Evolutionary conservation across 352 stramenopile genomes (phyloP), one percentile per base, ranked within the genome.

Genomic region (Phytophthora syringae): DNA sequence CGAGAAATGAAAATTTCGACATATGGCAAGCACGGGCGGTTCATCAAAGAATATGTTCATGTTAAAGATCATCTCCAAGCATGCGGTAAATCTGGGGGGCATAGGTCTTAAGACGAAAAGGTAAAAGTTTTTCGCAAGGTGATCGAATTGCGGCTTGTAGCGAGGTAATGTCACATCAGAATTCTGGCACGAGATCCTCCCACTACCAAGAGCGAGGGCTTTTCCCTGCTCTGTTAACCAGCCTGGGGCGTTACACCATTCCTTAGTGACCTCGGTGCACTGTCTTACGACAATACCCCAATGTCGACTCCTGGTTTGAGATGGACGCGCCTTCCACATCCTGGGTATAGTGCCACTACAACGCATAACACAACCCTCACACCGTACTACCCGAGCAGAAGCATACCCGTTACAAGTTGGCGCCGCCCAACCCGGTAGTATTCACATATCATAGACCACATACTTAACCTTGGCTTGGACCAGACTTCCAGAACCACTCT

Each of bases 201-300:
- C 75, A 83, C 75, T 83, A 83, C 75, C 75, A 83, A 77, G 64
- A 83, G 75, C 75, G 71, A 76, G 63, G 54, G 59, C 42, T 82
- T 82, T 80, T 82, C 74, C 74, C 70, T 82, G 74, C 74, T 82
- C 70, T 82, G 74, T 82, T 76, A 73, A 21, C 75, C 75, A 83
- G 71, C 55, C 75, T 83, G 75, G 71, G 71, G 75, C 75, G 54
- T 21, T 83, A 52, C 68, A 76, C 75, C 67, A 47, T 77, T 83
- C 75, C 66, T 83, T 79, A 83, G 59, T 64, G 67, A 82, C 74
- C 74, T 82, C 59, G 70, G 54, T 62, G 18, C 40, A 64, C 30
- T 67, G 3, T 2, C 70, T 74, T 80, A 70, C 70, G 70, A 5
- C 20, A 60, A 68, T 67, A 34, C 39, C 58, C 48, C 74, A 72